phyloP scores from a whole-genome alignment of 805 yeast species.

The Teunomyces pallodes region DNA sequence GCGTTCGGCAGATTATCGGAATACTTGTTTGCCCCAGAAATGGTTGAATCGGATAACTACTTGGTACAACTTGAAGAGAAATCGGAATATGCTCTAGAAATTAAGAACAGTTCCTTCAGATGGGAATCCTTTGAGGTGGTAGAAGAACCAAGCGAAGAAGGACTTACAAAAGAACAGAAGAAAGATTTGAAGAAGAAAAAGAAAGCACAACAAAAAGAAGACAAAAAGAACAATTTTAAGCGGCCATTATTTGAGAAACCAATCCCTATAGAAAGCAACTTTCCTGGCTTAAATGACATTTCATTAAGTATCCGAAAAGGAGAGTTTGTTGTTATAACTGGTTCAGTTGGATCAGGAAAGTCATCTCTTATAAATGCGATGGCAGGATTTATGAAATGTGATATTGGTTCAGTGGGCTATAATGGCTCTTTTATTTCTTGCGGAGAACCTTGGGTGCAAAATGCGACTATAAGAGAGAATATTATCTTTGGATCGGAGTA shows the following conservation, averaged over 20 bases:
- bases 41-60: conserved; percentile 4
- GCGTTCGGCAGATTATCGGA: conserved; percentile 20
- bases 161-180: not conserved
- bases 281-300: conserved; percentile 18
- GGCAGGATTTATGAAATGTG: conserved; percentile 35
- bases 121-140: conserved; percentile 23
- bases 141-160: conserved; percentile 3
- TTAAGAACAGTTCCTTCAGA: conserved; percentile 24
- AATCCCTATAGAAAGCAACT: not conserved
- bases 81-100: conserved; percentile 16
- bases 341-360: conserved; percentile 37
- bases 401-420: conserved; percentile 20
- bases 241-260: not conserved
- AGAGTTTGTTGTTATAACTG: conserved; percentile 36
- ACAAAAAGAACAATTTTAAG: not conserved
- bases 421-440: conserved; percentile 28
- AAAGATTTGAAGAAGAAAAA: conserved; percentile 1
- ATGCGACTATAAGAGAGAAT: conserved; percentile 33
- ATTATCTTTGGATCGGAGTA: conserved; percentile 27
- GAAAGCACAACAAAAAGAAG: not conserved
- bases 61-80: not conserved
- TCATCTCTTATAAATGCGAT: conserved; percentile 36
- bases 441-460: conserved; percentile 38
- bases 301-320: conserved; percentile 26
- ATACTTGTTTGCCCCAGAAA: conserved; percentile 24